A percentile compares a stretch with the other conserved stretches of the same genome.
Conservation (phyloP, 2,329 filamentous ascomycete species). For the Phialophora chinensis region DNA sequence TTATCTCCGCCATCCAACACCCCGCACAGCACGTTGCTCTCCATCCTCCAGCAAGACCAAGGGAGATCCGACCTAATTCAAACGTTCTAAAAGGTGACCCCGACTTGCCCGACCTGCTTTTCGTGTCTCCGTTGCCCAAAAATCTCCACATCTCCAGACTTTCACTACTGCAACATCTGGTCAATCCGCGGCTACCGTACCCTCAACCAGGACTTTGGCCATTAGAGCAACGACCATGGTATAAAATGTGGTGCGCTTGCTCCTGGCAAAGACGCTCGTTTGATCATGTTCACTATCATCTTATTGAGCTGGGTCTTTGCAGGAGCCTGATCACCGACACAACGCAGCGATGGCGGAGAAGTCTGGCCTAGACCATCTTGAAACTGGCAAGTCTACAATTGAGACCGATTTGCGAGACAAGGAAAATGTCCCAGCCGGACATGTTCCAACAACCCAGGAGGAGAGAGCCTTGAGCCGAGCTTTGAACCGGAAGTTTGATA, state of each 20-base stretch:
- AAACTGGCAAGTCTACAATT: conserved; percentile 17
- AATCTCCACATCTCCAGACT: background rate
- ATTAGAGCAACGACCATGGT: background rate
- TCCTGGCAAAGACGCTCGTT: background rate
- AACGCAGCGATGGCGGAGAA: conserved; percentile 18
- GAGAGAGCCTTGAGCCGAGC: conserved; percentile 29
- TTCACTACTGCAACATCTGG: conserved; percentile 1
- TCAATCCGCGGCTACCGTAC: conserved; percentile 13
- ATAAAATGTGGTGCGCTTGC: conserved; percentile 17
- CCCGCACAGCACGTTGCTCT: background rate
- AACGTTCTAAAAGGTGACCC: background rate
- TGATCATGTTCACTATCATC: background rate
- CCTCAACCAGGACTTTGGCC: conserved; percentile 4
- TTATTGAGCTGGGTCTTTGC: background rate
- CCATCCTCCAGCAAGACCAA: background rate
- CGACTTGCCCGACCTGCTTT: background rate
- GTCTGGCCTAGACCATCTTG: conserved; percentile 18
- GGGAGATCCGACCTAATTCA: background rate
- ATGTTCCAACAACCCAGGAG: conserved; percentile 24
- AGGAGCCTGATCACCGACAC: background rate
- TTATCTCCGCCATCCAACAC: background rate
- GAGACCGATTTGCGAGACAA: conserved; percentile 11
- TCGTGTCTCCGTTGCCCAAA: background rate
- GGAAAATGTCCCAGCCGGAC: conserved; percentile 21
- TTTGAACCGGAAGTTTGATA: conserved; percentile 54